phyloP scores from a whole-genome alignment of 768 basidiomycete genomes.

The Lenzites betulinus region DNA sequence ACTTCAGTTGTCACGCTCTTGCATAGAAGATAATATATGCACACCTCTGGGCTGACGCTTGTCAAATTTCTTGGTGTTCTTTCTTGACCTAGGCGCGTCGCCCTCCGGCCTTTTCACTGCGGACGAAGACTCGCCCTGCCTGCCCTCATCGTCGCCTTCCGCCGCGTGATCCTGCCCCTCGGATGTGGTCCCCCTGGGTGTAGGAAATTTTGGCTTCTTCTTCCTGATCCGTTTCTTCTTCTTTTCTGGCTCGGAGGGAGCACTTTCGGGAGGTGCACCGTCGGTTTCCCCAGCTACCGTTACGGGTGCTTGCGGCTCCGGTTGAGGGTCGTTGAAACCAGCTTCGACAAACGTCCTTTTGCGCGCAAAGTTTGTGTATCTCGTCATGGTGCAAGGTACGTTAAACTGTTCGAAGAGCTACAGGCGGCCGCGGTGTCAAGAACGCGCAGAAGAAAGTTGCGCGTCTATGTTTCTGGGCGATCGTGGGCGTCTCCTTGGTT shows the following conservation, averaged over 20 bases:
- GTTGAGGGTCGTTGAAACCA: constrained; percentile 41
- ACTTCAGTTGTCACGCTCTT: neutral
- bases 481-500: too few relatives aligned
- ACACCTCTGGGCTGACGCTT: constrained; percentile 28
- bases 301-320: constrained; percentile 17
- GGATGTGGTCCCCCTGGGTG: too few relatives aligned
- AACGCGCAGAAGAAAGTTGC: neutral
- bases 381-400: constrained; percentile 53
- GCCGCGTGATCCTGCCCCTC: neutral
- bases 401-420: neutral
- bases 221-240: constrained; percentile 59
- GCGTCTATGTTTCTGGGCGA: too few relatives aligned
- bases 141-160: constrained; percentile 6
- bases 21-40: constrained; percentile 16
- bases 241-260: constrained; percentile 40
- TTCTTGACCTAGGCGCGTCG: constrained; percentile 26
- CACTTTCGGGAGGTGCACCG: constrained; percentile 12
- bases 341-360: constrained; percentile 75
- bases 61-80: constrained; percentile 34
- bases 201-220: constrained; percentile 33
- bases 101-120: constrained; percentile 20
- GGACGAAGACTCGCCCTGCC: constrained; percentile 9
- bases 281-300: constrained; percentile 1
- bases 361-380: constrained; percentile 71
- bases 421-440: neutral